A percentile compares a stretch with the other conserved stretches of the same genome.
These are phyloP conservation scores for Tardiomyces digboiensis DNA, from an alignment of 1,139 yeast genomes.

Conservation along the genomic window DNA sequence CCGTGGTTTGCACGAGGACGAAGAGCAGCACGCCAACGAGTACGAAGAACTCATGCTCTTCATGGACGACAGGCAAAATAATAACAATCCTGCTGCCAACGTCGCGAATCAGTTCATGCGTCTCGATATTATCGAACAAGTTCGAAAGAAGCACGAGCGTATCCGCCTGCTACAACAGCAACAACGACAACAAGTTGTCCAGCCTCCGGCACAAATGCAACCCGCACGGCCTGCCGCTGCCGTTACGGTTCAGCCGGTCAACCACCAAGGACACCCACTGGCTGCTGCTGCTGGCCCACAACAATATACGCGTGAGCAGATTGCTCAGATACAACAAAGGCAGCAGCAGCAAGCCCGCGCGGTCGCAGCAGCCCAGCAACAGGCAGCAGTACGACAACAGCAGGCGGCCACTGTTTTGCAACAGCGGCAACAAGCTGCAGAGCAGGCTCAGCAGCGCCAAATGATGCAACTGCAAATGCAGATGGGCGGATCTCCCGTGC, in stretches of 20 bases:
- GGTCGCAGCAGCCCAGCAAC: conserved; percentile 3
- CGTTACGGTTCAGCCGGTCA: background rate
- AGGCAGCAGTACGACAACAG: conserved; percentile 13
- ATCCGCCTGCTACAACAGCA: conserved; percentile 14
- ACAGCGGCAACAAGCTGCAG: conserved; percentile 9
- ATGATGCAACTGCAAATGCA: conserved; percentile 2
- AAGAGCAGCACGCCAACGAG: conserved; percentile 64
- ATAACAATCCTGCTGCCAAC: conserved; percentile 9
- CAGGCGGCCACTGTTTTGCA: conserved; percentile 11
- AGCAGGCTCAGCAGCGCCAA: conserved; percentile 3
- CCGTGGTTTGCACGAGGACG: conserved; percentile 45
- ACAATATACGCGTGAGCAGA: background rate
- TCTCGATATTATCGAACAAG: conserved; percentile 32
- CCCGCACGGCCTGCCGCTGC: background rate
- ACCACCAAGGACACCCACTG: background rate
- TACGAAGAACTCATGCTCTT: conserved; percentile 84
- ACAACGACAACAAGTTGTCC: conserved; percentile 11
- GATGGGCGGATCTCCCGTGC: background rate
- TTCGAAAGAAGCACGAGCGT: conserved; percentile 26
- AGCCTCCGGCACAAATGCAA: conserved; percentile 2
- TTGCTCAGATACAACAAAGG: background rate
- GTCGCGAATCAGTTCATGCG: conserved; percentile 31
- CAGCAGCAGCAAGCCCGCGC: conserved; percentile 1
- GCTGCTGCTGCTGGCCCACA: background rate
- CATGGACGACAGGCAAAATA: conserved; percentile 22